Conservation (phyloP, 202 grass and related monocot species). For the Panicum virgatum region DNA sequence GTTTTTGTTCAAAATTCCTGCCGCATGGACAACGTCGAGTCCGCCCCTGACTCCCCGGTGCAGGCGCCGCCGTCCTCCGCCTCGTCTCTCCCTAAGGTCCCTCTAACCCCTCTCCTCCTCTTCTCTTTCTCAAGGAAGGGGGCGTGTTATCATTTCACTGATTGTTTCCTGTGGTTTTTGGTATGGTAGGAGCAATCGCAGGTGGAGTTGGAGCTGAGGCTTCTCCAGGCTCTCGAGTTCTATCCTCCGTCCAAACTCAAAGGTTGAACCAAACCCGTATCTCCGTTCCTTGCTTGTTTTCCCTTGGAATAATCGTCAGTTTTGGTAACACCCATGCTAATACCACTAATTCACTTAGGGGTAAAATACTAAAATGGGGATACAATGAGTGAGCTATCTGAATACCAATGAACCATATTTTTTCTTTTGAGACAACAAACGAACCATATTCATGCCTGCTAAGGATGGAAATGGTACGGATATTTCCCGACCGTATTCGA, state of each 20-base stretch:
- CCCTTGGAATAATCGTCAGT: background rate
- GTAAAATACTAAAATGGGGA: background rate
- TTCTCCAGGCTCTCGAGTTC: constrained; percentile 70
- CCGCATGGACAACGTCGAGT: constrained; percentile 30
- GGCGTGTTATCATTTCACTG: background rate
- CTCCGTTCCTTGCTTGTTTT: background rate
- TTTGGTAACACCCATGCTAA: background rate
- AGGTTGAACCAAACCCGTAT: constrained; percentile 33
- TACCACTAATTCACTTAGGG: background rate
- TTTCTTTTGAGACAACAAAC: too few relatives aligned
- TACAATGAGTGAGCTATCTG: background rate
- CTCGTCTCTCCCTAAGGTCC: constrained; percentile 88
- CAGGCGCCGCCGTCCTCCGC: constrained; percentile 91
- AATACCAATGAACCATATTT: too few relatives aligned
- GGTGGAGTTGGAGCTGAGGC: constrained; percentile 73
- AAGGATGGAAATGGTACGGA: too few relatives aligned
- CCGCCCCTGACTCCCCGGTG: constrained; percentile 48
- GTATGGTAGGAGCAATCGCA: constrained; percentile 74
- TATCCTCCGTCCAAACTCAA: constrained; percentile 76
- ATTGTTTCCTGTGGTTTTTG: constrained; percentile 7
- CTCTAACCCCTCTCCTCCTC: background rate
- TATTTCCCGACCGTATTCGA: too few relatives aligned
- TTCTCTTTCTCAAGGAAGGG: background rate
- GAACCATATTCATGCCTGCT: too few relatives aligned
- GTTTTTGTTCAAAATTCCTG: background rate